Evolutionary conservation across 164 flowering plant species (phyloP).

Genomic region (Houttuynia cordata): DNA sequence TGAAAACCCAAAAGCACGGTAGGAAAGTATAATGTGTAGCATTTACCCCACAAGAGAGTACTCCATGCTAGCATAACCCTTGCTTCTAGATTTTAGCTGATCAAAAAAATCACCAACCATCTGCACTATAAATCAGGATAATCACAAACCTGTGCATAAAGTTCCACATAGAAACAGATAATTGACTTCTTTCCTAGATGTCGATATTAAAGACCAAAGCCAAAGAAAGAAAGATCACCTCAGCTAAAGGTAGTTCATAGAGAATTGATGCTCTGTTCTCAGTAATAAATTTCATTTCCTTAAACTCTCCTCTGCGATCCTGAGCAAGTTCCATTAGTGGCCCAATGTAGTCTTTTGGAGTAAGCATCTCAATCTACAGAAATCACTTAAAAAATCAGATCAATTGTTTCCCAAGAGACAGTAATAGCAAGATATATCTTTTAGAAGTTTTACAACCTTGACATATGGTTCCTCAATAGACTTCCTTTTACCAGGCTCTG

Average conservation of each 20-base stretch:
- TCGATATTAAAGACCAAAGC: not conserved
- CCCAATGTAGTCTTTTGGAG: constrained; percentile 94
- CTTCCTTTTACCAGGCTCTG: constrained; percentile 75
- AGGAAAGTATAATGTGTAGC: constrained; percentile 2
- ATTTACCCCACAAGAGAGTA: constrained; percentile 70
- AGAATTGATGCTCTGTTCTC: constrained; percentile 78
- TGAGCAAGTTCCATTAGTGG: constrained; percentile 93
- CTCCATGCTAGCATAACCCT: constrained; percentile 99
- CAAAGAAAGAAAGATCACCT: constrained; percentile 34
- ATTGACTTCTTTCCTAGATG: not conserved
- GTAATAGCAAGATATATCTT: not conserved
- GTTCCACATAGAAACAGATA: not conserved
- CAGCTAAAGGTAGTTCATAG: constrained; percentile 88
- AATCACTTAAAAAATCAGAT: not conserved
- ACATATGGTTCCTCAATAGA: constrained; percentile 90
- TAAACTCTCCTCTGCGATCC: constrained; percentile 87
- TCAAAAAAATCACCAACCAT: constrained; percentile 99
- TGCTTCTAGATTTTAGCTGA: constrained; percentile 92
- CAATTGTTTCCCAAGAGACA: constrained; percentile 1
- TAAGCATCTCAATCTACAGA: constrained; percentile 84
- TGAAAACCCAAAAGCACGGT: not conserved
- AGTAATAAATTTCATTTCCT: constrained; percentile 78
- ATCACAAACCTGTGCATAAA: not conserved
- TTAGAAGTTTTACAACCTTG: constrained; percentile 36
- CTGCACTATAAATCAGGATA: constrained; percentile 25